phyloP scores from a whole-genome alignment of 495 filamentous ascomycete species.

The Friedmanniomyces simplex region DNA sequence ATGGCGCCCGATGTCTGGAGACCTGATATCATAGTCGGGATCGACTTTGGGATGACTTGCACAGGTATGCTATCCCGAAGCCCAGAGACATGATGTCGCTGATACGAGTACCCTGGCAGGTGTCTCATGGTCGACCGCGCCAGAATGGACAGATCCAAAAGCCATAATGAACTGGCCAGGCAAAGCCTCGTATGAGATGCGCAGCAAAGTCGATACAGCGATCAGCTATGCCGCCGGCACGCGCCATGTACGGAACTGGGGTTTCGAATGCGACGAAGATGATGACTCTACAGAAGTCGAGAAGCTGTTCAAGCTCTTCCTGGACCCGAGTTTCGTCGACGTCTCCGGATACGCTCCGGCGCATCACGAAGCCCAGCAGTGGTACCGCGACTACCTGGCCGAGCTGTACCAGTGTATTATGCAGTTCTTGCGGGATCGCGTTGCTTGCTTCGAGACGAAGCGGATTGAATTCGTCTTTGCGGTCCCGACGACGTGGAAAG shows the following conservation, averaged over 20 bases:
- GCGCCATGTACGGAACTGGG: neutral
- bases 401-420: conserved; percentile 47
- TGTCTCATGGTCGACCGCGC: neutral
- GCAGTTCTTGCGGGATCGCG: conserved; percentile 32
- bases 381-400: conserved; percentile 45
- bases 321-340: conserved; percentile 37
- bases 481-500: conserved; percentile 58
- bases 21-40: conserved; percentile 1
- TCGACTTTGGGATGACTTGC: conserved; percentile 10
- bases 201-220: neutral
- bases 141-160: neutral
- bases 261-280: conserved; percentile 1
- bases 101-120: neutral
- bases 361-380: conserved; percentile 40
- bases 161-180: conserved; percentile 2
- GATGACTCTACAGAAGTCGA: neutral
- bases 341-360: conserved; percentile 23
- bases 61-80: neutral
- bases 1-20: conserved; percentile 1
- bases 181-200: too few relatives aligned
- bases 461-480: conserved; percentile 55
- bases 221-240: neutral
- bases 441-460: conserved; percentile 28
- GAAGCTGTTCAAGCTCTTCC: conserved; percentile 46
- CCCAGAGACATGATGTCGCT: neutral